Percentiles rank a stretch among this genome's conserved stretches.
These are phyloP conservation scores for Inga oerstediana DNA, from an alignment of 306 rosid species.

Conservation along the genomic window DNA sequence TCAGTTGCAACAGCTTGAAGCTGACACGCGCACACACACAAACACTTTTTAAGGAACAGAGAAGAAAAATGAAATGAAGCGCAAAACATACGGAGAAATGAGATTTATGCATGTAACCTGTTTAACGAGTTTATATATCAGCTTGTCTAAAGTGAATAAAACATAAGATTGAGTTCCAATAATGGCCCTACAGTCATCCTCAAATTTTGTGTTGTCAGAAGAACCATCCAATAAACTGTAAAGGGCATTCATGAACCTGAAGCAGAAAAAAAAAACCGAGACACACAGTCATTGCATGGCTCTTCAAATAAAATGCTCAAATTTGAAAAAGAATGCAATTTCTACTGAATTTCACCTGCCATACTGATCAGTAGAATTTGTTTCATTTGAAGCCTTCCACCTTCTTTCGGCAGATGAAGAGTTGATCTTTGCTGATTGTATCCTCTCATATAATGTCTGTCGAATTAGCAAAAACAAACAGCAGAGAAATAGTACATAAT, in stretches of 20 bases:
- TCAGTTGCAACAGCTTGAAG: conserved; percentile 89
- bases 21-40: conserved; percentile 42
- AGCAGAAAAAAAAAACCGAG: conserved; percentile 14
- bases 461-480: conserved; percentile 34
- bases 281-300: conserved; percentile 30
- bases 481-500: conserved; percentile 12
- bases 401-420: conserved; percentile 92
- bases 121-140: conserved; percentile 94
- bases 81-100: neutral
- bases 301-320: conserved; percentile 13
- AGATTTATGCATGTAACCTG: conserved; percentile 56
- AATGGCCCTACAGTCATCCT: conserved; percentile 97
- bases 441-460: conserved; percentile 93
- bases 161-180: conserved; percentile 96
- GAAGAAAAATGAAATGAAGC: conserved; percentile 22
- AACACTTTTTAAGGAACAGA: conserved; percentile 21
- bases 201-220: conserved; percentile 92
- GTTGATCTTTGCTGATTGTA: conserved; percentile 84
- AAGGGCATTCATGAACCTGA: conserved; percentile 91
- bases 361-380: conserved; percentile 70
- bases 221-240: conserved; percentile 97
- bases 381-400: conserved; percentile 81
- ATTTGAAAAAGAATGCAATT: conserved; percentile 18
- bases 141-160: conserved; percentile 92
- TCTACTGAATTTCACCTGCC: conserved; percentile 60